Conservation (phyloP, 2,329 filamentous ascomycete genomes). For the Colletotrichum lupini region DNA sequence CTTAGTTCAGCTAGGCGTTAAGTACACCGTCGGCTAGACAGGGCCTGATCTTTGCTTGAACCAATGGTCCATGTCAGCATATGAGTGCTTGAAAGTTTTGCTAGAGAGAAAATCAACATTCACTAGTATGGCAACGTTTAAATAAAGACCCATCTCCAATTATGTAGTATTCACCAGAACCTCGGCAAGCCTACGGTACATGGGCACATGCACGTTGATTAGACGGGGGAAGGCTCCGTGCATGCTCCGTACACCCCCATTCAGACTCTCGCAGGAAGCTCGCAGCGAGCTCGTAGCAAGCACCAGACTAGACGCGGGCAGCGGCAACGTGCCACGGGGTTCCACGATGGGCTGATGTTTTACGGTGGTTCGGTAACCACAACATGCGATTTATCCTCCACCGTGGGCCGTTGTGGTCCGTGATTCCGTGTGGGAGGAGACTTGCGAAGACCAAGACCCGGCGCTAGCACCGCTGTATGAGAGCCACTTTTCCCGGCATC, state of each 20-base stretch:
- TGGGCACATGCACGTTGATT: background rate
- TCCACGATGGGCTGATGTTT: conserved; percentile 13
- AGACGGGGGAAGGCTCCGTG: background rate
- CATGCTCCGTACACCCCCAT: background rate
- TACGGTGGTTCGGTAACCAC: background rate
- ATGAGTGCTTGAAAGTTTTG: no score
- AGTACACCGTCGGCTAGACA: no score
- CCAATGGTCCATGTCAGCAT: no score
- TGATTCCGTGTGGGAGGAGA: background rate
- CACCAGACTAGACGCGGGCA: background rate
- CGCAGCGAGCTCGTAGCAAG: background rate
- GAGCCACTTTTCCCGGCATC: conserved; percentile 1
- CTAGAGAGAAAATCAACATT: no score
- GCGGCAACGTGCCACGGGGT: background rate
- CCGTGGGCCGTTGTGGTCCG: background rate
- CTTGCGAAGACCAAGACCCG: background rate
- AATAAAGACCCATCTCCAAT: no score
- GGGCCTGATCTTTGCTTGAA: no score
- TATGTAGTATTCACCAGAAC: background rate
- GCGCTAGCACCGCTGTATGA: background rate
- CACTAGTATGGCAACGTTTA: no score
- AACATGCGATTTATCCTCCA: conserved; percentile 4
- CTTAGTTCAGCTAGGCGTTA: no score
- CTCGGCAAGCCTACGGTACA: background rate
- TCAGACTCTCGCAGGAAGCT: background rate